A percentile compares a stretch with the other conserved stretches of the same genome.
Evolutionary conservation across 192 early-diverging fungal species (phyloP).

Genomic region (Nowakowskiella sp.): DNA sequence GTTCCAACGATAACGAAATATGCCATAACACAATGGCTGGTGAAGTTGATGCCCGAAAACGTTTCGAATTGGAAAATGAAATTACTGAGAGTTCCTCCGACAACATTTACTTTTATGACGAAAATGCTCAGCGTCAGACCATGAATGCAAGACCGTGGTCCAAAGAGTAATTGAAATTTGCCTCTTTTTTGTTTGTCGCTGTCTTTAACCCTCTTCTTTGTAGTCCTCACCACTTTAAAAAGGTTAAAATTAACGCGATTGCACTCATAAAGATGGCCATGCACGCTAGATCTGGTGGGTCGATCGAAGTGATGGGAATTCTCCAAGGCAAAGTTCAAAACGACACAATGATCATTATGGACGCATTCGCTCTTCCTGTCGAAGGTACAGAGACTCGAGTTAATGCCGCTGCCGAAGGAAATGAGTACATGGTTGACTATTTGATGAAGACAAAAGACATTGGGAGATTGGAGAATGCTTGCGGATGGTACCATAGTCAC

Average conservation of each 20-base stretch:
- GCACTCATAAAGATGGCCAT: slow-evolving; percentile 98
- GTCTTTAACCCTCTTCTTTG: neutral
- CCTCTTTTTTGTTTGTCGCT: neutral
- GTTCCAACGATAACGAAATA: slow-evolving; percentile 95
- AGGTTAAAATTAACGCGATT: slow-evolving; percentile 87
- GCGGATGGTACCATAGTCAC: slow-evolving; percentile 99
- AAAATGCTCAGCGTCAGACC: slow-evolving; percentile 52
- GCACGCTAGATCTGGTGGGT: slow-evolving; percentile 95
- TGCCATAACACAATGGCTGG: no score
- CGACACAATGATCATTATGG: slow-evolving; percentile 88
- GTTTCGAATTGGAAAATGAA: slow-evolving; percentile 63
- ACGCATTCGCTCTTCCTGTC: slow-evolving; percentile 94
- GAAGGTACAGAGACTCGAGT: slow-evolving; percentile 98
- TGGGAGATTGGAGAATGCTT: slow-evolving; percentile 81
- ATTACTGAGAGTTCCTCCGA: slow-evolving; percentile 55
- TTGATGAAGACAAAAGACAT: slow-evolving; percentile 74
- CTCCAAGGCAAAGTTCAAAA: slow-evolving; percentile 92
- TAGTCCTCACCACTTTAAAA: slow-evolving; percentile 77
- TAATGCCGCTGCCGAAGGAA: slow-evolving; percentile 82
- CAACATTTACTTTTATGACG: slow-evolving; percentile 75
- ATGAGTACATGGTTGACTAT: slow-evolving; percentile 98
- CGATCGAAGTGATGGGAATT: slow-evolving; percentile 94
- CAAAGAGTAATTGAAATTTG: slow-evolving; percentile 51
- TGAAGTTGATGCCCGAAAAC: slow-evolving; percentile 27
- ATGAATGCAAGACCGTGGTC: slow-evolving; percentile 71